Conservation (phyloP, 2,329 filamentous ascomycete genomes). For the Colletotrichum magnum region DNA sequence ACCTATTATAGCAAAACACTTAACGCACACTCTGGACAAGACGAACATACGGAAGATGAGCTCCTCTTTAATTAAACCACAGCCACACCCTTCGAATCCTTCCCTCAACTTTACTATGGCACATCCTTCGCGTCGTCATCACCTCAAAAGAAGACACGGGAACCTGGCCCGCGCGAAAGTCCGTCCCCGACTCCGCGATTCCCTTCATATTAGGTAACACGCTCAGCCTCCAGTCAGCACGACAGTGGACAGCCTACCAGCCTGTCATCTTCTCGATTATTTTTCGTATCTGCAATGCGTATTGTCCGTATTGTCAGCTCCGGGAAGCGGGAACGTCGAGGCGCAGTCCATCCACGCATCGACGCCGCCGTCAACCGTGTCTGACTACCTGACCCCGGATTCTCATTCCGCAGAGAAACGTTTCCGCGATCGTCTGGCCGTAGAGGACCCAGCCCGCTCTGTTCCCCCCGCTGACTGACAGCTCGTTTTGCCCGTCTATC, state of each 20-base stretch:
- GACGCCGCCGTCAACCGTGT: not conserved
- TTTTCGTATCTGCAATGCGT: not conserved
- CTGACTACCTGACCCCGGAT: constrained; percentile 1
- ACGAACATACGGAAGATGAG: constrained; percentile 14
- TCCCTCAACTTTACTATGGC: no score
- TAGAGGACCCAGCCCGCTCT: not conserved
- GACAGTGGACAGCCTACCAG: no score
- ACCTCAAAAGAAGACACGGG: constrained; percentile 8
- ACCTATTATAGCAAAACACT: not conserved
- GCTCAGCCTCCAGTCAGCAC: not conserved
- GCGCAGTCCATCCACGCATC: no score
- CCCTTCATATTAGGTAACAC: not conserved
- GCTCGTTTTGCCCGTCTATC: constrained; percentile 17
- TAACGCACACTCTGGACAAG: constrained; percentile 2
- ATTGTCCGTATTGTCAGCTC: not conserved
- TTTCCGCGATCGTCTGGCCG: not conserved
- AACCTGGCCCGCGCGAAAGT: constrained; percentile 14
- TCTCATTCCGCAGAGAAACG: not conserved
- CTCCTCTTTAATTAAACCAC: constrained; percentile 34
- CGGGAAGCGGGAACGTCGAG: not conserved
- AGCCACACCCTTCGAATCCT: constrained; percentile 29
- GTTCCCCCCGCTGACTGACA: constrained; percentile 16
- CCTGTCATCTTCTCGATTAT: not conserved
- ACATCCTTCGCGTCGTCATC: constrained; percentile 21
- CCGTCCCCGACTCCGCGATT: not conserved